Conservation (phyloP, 805 yeast genomes). For the Metschnikowia noctiluminum region DNA sequence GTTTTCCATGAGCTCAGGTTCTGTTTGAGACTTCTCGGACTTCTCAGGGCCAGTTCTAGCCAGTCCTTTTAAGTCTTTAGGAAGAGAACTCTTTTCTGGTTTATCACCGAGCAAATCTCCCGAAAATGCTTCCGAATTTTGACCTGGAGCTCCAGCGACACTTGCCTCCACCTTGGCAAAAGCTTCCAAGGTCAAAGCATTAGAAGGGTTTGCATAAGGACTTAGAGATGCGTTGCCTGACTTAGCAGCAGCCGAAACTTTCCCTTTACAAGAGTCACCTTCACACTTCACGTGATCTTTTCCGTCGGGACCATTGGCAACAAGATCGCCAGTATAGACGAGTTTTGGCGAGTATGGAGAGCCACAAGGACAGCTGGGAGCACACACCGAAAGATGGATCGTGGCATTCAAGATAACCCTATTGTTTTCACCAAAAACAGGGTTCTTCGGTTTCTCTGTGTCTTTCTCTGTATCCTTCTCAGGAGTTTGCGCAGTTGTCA, state of each 20-base stretch:
- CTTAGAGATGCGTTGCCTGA: neutral
- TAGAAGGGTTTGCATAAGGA: neutral
- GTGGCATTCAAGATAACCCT: neutral
- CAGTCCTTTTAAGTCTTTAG: no score
- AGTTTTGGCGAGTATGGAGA: slow-evolving; percentile 1
- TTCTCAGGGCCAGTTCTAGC: no score
- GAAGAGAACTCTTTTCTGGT: neutral
- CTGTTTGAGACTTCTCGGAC: no score
- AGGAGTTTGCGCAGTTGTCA: no score
- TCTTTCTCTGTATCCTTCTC: neutral
- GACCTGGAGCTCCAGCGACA: neutral
- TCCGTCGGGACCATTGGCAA: neutral
- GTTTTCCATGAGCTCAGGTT: no score
- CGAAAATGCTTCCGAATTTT: no score
- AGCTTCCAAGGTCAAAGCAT: neutral
- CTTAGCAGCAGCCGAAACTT: neutral
- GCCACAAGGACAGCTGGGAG: neutral
- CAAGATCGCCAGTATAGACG: neutral
- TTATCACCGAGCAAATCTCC: neutral
- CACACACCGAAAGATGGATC: neutral
- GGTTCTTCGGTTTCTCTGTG: neutral
- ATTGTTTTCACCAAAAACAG: no score
- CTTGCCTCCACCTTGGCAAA: neutral
- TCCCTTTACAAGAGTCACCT: neutral
- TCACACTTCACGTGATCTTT: neutral